Percentiles rank a stretch among this genome's conserved stretches.
These are phyloP conservation scores for Boletus tylopilopsis DNA, from an alignment of 768 basidiomycete genomes.

Conservation along the genomic window DNA sequence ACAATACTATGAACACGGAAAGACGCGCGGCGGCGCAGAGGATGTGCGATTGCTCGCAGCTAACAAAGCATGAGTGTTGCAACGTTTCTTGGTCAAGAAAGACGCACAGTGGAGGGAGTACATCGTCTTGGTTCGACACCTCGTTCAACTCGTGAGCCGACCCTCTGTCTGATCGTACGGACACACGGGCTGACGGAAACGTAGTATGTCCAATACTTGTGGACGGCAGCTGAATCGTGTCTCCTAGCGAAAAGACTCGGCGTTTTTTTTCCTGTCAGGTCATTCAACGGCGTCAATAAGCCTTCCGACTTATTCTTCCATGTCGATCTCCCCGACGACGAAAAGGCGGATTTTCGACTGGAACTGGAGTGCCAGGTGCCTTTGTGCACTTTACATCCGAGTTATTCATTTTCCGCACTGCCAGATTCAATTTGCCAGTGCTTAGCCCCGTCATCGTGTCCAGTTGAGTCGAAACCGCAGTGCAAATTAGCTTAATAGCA, in stretches of 20 bases:
- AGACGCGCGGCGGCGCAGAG: neutral
- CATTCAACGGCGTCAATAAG: conserved; percentile 5
- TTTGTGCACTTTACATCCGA: conserved; percentile 89
- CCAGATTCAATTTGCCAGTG: conserved; percentile 55
- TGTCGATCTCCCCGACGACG: conserved; percentile 18
- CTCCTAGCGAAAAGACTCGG: conserved; percentile 18
- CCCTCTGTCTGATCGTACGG: neutral
- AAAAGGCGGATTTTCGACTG: conserved; percentile 18
- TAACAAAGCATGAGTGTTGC: conserved; percentile 13
- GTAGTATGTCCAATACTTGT: conserved; percentile 29
- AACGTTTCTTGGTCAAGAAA: conserved; percentile 10
- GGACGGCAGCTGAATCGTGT: conserved; percentile 27
- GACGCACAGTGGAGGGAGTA: conserved; percentile 20
- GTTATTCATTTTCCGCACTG: conserved; percentile 75
- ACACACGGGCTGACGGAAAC: neutral
- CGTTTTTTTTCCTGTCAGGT: conserved; percentile 30
- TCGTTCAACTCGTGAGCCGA: conserved; percentile 20
- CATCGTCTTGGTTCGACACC: conserved; percentile 17
- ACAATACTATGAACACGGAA: conserved; percentile 16
- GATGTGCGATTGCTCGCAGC: conserved; percentile 18
- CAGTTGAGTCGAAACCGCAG: conserved; percentile 45
- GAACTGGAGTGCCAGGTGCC: conserved; percentile 38
- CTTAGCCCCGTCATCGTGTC: conserved; percentile 81
- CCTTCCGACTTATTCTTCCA: conserved; percentile 26
- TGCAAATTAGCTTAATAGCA: conserved; percentile 29